These are phyloP conservation scores for Takashimella koratensis DNA, from an alignment of 1,284 basidiomycete species.

Conservation along the genomic window DNA sequence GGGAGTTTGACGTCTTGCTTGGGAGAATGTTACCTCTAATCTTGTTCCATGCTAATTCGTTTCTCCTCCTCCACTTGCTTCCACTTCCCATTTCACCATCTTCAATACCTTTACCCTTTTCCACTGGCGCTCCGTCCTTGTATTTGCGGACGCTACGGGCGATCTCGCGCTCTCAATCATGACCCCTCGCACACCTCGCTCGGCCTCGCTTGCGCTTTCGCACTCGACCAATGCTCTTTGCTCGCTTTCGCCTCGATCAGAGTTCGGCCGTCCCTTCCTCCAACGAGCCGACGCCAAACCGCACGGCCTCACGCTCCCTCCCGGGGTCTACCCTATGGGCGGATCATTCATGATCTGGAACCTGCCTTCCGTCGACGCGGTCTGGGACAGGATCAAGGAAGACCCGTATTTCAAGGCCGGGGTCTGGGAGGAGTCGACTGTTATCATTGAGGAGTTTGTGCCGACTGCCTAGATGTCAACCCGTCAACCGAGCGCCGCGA, in stretches of 20 bases:
- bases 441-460: slow-evolving; percentile 22
- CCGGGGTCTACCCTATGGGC: slow-evolving; percentile 12
- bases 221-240: too few species aligned
- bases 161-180: background rate
- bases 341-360: slow-evolving; percentile 21
- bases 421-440: slow-evolving; percentile 29
- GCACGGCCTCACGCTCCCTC: slow-evolving; percentile 6
- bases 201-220: background rate
- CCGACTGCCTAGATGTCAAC: background rate
- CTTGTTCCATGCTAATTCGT: background rate
- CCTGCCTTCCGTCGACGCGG: slow-evolving; percentile 19
- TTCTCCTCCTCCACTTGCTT: background rate
- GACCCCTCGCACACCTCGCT: background rate
- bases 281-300: slow-evolving; percentile 9
- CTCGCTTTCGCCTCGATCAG: background rate
- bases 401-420: slow-evolving; percentile 28
- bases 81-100: background rate
- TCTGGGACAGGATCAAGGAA: slow-evolving; percentile 18
- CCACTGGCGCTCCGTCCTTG: background rate
- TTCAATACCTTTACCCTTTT: background rate
- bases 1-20: too few species aligned
- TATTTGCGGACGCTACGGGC: too few species aligned
- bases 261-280: slow-evolving; percentile 12
- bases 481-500: too few species aligned
- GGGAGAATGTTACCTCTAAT: too few species aligned